A percentile compares a stretch with the other conserved stretches of the same genome.
Conservation (phyloP, 1,139 yeast genomes). For the Hansenula lynferdii region DNA sequence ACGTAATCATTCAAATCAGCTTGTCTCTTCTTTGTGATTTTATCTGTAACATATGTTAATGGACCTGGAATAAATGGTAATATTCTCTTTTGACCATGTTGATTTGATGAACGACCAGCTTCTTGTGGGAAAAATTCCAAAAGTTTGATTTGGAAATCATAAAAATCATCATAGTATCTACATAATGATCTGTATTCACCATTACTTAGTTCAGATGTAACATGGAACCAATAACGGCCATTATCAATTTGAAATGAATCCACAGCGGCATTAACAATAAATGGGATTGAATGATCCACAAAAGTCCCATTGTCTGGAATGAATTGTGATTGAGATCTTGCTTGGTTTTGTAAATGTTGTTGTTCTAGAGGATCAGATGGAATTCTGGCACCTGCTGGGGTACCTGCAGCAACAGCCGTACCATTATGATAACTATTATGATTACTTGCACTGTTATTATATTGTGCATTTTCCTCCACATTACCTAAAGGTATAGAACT, state of each 20-base stretch:
- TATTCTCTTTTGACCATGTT: slow-evolving; percentile 50
- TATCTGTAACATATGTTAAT: slow-evolving; percentile 84
- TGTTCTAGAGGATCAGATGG: too few species aligned
- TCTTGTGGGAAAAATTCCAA: slow-evolving; percentile 86
- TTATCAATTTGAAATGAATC: slow-evolving; percentile 79
- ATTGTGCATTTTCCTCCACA: slow-evolving; percentile 23
- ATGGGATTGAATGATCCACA: slow-evolving; percentile 19
- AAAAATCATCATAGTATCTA: slow-evolving; percentile 93
- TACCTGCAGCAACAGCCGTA: not conserved
- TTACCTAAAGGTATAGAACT: slow-evolving; percentile 68
- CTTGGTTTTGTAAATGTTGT: not conserved
- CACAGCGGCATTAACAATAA: slow-evolving; percentile 61
- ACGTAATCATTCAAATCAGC: slow-evolving; percentile 84
- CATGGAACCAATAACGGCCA: slow-evolving; percentile 86
- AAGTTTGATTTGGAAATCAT: slow-evolving; percentile 84
- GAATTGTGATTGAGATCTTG: slow-evolving; percentile 4
- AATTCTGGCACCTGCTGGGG: too few species aligned
- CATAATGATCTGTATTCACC: slow-evolving; percentile 71
- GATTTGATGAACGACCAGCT: slow-evolving; percentile 60
- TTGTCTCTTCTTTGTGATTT: slow-evolving; percentile 78
- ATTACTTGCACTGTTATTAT: not conserved
- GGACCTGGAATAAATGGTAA: slow-evolving; percentile 98
- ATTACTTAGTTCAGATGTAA: slow-evolving; percentile 63
- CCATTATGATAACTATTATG: too few species aligned
- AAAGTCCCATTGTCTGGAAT: slow-evolving; percentile 4